Evolutionary conservation across 176 grass and related monocot genomes (phyloP), one percentile per base, ranked within the genome.

Genomic region (Eremochloa ophiuroides): DNA sequence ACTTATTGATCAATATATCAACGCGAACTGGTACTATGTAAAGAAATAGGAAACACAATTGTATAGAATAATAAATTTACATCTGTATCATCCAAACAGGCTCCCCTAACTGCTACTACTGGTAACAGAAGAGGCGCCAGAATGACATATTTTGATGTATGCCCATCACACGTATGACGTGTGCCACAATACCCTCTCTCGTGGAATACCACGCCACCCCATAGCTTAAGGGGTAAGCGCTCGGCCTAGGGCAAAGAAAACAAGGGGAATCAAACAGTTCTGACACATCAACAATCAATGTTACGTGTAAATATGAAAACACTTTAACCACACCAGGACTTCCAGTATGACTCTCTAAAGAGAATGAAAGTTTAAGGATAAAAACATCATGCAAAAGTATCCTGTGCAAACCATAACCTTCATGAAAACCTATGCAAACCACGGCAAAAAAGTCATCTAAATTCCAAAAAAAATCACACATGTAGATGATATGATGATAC

Each of bases 161-260:
- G 93, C 93, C 90, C 93, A 92, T 92, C 89, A 92, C 90, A 95
- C 85, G 81, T 82, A 13, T 72, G 74, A 76, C 80, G 85, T 96
- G 90, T 18, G 85, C 90, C 93, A 93, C 85, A 90, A 84, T 8
- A 93, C 85, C 90, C 85, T 93, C 75, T 91, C 88, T 66, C 86
- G 88, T 96, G 93, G 90, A 96, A 96, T 95, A 95, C 89, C 93
- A 95, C 89, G 87, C 82, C 79, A 77, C 85, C 87, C 87, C 90
- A 92, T 90, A 26, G 27, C 71, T 92, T 51, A 95, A 82, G 87
- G 38, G 82, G 87, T 39, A 90, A 88, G 82, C 90, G 82, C 93
- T 88, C 82, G 93, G 87, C 93, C 90, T 95, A 95, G 90, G 93
- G 93, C 90, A 93, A 70, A 10, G 1, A 80, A 37, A 74, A 16